Percentiles rank a stretch among this genome's conserved stretches.
Conservation (phyloP, 495 filamentous ascomycete species). For the Hamigera avellanea region DNA sequence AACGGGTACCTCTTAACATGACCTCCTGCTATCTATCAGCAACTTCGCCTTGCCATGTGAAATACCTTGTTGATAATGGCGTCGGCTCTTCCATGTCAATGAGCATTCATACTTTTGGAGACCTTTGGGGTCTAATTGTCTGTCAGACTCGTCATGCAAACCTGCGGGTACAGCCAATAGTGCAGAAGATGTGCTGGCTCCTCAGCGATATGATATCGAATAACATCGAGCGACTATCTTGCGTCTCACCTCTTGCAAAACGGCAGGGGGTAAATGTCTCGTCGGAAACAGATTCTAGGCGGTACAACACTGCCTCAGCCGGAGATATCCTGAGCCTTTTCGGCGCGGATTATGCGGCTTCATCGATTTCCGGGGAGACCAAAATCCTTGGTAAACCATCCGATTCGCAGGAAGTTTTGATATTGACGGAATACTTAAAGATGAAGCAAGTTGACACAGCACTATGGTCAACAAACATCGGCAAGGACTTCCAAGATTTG, state of each 20-base stretch:
- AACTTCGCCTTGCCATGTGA: conserved; percentile 46
- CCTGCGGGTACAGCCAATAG: conserved; percentile 85
- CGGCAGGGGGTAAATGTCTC: conserved; percentile 25
- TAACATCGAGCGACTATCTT: conserved; percentile 84
- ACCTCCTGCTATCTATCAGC: conserved; percentile 78
- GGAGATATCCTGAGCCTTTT: conserved; percentile 11
- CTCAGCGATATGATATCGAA: conserved; percentile 78
- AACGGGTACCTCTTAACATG: conserved; percentile 71
- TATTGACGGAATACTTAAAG: conserved; percentile 69
- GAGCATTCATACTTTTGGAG: conserved; percentile 73
- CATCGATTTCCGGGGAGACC: conserved; percentile 71
- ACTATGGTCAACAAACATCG: conserved; percentile 58
- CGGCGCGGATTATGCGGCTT: conserved; percentile 44
- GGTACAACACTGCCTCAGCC: not conserved
- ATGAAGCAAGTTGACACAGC: conserved; percentile 60
- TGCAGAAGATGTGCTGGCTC: conserved; percentile 88
- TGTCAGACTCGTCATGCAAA: conserved; percentile 78
- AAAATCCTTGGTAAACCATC: conserved; percentile 68
- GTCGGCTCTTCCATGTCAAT: conserved; percentile 92
- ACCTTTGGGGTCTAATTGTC: conserved; percentile 83
- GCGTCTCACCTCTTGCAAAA: conserved; percentile 66
- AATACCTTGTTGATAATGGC: too few species aligned
- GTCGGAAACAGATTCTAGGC: conserved; percentile 7
- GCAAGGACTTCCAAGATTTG: conserved; percentile 68
- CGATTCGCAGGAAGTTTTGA: conserved; percentile 67